Conservation (phyloP, 805 yeast species). For the Metschnikowia continentalis region DNA sequence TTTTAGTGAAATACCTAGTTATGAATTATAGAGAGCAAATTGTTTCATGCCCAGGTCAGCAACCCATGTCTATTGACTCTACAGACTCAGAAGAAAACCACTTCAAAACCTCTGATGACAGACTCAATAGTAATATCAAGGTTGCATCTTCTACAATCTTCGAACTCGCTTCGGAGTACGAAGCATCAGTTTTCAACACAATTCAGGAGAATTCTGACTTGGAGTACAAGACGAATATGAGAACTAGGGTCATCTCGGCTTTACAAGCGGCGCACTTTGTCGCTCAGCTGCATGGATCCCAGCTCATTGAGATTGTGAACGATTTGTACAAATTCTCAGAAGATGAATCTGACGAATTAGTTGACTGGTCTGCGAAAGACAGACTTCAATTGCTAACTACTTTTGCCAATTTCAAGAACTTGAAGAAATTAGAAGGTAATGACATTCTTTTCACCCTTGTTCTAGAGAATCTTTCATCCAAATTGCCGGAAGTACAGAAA, state of each 20-base stretch:
- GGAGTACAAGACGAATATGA: slow-evolving; percentile 41
- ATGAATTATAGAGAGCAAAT: slow-evolving; percentile 21
- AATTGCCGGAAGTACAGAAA: slow-evolving; percentile 60
- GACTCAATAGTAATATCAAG: slow-evolving; percentile 42
- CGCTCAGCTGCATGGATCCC: slow-evolving; percentile 61
- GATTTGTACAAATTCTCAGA: slow-evolving; percentile 32
- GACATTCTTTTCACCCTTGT: slow-evolving; percentile 52
- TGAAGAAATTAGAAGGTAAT: slow-evolving; percentile 50
- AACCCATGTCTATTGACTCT: slow-evolving; percentile 2
- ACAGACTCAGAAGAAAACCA: slow-evolving; percentile 11
- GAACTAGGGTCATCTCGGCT: slow-evolving; percentile 56
- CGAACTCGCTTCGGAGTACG: slow-evolving; percentile 26
- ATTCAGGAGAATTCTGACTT: neutral
- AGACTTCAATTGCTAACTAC: slow-evolving; percentile 55
- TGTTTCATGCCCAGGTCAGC: slow-evolving; percentile 11
- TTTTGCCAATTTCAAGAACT: slow-evolving; percentile 60
- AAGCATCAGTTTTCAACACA: slow-evolving; percentile 1
- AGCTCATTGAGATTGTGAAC: slow-evolving; percentile 48
- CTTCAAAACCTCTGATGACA: slow-evolving; percentile 45
- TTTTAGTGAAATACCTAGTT: slow-evolving; percentile 35
- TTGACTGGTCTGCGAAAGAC: slow-evolving; percentile 49
- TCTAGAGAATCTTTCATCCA: slow-evolving; percentile 56
- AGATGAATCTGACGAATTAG: slow-evolving; percentile 14
- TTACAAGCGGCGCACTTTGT: slow-evolving; percentile 56
- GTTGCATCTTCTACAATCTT: slow-evolving; percentile 18